phyloP scores from a whole-genome alignment of 176 grass and related monocot species.

The Hordeum marinum region DNA sequence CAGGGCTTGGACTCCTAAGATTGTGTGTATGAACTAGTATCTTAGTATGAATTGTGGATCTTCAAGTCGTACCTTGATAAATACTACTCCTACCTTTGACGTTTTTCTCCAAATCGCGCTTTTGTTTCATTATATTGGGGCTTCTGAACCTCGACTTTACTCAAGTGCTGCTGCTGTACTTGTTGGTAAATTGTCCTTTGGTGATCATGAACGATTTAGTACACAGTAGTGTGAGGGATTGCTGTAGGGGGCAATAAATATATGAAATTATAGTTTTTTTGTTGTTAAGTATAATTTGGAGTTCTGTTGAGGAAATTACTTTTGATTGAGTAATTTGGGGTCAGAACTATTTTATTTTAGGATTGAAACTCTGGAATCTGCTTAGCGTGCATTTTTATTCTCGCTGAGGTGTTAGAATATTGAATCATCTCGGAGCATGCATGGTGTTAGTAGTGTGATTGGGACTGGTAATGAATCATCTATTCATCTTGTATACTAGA shows the following conservation, averaged over 20 bases:
- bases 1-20: neutral
- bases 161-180: neutral
- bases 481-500: neutral
- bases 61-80: neutral
- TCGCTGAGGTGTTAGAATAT: neutral
- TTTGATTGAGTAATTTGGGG: neutral
- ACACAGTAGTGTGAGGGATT: neutral
- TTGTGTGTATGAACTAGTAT: slow-evolving; percentile 10
- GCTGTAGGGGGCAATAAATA: neutral
- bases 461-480: neutral
- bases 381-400: neutral
- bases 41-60: neutral
- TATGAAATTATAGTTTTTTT: neutral
- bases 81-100: neutral
- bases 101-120: neutral
- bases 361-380: neutral
- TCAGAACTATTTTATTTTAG: neutral
- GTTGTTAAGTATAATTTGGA: neutral
- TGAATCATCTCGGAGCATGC: neutral
- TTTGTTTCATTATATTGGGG: neutral
- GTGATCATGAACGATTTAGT: neutral
- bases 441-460: neutral
- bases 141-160: neutral
- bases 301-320: neutral
- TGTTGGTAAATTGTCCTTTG: neutral